phyloP scores from a whole-genome alignment of 805 yeast species.

The Komagataella populi region DNA sequence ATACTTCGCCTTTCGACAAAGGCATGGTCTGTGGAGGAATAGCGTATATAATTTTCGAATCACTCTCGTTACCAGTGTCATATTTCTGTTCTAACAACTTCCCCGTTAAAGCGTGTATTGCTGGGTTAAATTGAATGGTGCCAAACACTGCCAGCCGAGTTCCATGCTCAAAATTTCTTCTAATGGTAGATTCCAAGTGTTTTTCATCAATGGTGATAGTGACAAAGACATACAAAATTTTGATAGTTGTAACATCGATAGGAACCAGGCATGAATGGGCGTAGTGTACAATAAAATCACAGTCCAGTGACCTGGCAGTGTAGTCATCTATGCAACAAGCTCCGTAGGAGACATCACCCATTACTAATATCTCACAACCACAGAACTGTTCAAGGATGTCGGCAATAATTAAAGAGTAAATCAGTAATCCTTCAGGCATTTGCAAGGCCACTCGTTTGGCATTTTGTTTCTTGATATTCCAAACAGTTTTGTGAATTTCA shows the following conservation, averaged over 20 bases:
- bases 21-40: slow-evolving; percentile 90
- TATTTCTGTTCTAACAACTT: slow-evolving; percentile 28
- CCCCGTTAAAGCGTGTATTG: slow-evolving; percentile 66
- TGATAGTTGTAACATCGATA: slow-evolving; percentile 79
- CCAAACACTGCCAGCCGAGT: slow-evolving; percentile 75
- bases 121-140: slow-evolving; percentile 93
- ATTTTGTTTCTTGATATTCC: slow-evolving; percentile 68
- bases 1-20: slow-evolving; percentile 85
- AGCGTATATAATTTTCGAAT: slow-evolving; percentile 36
- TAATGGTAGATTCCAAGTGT: slow-evolving; percentile 68
- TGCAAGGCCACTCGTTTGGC: slow-evolving; percentile 87
- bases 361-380: slow-evolving; percentile 71
- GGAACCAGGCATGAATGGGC: slow-evolving; percentile 97
- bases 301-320: slow-evolving; percentile 84
- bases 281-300: slow-evolving; percentile 91
- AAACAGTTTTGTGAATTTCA: slow-evolving; percentile 89
- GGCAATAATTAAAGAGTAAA: slow-evolving; percentile 78
- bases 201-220: slow-evolving; percentile 79
- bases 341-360: slow-evolving; percentile 98
- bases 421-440: slow-evolving; percentile 93
- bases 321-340: slow-evolving; percentile 97
- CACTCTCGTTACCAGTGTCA: neutral
- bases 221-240: slow-evolving; percentile 90
- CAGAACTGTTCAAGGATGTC: slow-evolving; percentile 92
- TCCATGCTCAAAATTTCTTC: slow-evolving; percentile 52